A percentile compares a stretch with the other conserved stretches of the same genome.
These are phyloP conservation scores for Pascua guehoae DNA, from an alignment of 1,284 basidiomycete species.

Conservation along the genomic window DNA sequence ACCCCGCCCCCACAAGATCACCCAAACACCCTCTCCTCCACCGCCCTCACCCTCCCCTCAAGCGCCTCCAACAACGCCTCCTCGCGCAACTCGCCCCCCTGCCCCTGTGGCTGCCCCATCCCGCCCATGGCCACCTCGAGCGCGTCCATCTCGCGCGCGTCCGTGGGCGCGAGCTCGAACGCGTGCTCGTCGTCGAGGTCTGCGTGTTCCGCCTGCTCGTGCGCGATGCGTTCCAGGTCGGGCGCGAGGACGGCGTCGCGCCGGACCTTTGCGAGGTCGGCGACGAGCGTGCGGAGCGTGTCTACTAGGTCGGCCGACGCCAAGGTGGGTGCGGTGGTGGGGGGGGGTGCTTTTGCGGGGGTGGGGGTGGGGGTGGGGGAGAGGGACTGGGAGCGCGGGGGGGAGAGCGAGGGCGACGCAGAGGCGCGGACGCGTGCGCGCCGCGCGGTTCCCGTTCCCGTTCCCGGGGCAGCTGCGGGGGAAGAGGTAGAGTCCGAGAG, in stretches of 20 bases:
- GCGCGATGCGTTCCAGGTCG: constrained; percentile 41
- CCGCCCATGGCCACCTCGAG: constrained; percentile 47
- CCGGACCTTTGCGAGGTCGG: constrained; percentile 27
- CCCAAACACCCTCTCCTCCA: constrained; percentile 3
- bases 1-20: too few relatives aligned
- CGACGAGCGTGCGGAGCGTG: constrained; percentile 59
- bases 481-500: not conserved
- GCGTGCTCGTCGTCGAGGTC: constrained; percentile 55
- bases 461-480: too few relatives aligned
- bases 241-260: constrained; percentile 37
- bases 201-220: constrained; percentile 38
- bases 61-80: constrained; percentile 46
- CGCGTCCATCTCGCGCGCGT: constrained; percentile 52
- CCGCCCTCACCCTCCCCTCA: constrained; percentile 43
- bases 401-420: too few relatives aligned
- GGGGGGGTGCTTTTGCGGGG: too few relatives aligned
- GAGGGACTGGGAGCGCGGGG: not conserved
- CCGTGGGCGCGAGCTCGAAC: constrained; percentile 60
- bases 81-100: constrained; percentile 41
- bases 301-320: constrained; percentile 58
- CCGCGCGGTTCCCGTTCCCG: too few relatives aligned
- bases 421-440: not conserved
- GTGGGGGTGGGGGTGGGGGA: too few relatives aligned
- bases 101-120: constrained; percentile 43
- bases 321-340: not conserved